These are phyloP conservation scores for Globisporangium takayamanum DNA, from an alignment of 352 stramenopile genomes.

Conservation along the genomic window DNA sequence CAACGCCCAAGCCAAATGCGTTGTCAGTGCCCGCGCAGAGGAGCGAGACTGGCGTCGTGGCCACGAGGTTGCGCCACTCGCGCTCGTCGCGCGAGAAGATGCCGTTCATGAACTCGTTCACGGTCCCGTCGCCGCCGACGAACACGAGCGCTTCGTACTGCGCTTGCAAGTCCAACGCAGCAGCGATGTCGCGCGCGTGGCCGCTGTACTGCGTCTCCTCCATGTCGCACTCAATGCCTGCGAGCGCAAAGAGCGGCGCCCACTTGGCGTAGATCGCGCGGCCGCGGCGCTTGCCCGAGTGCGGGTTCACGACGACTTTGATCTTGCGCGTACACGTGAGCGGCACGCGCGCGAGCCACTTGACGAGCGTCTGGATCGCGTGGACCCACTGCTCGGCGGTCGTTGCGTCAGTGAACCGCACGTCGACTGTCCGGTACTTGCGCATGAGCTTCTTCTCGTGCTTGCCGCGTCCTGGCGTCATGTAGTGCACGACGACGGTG, in stretches of 20 bases:
- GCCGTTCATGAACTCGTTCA: constrained; percentile 86
- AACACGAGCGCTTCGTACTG: constrained; percentile 79
- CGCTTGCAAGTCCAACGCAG: constrained; percentile 36
- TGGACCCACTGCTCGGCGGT: constrained; percentile 25
- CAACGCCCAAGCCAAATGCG: constrained; percentile 68
- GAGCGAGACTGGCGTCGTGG: constrained; percentile 65
- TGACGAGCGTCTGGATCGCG: constrained; percentile 49
- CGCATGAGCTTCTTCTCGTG: constrained; percentile 51
- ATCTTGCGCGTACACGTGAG: constrained; percentile 41
- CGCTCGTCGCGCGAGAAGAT: constrained; percentile 61
- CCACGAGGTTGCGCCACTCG: constrained; percentile 67
- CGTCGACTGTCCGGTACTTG: constrained; percentile 31
- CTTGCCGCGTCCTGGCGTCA: constrained; percentile 47
- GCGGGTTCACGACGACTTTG: constrained; percentile 75
- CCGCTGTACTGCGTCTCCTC: constrained; percentile 69
- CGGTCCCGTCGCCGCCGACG: constrained; percentile 67
- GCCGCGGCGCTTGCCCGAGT: constrained; percentile 54
- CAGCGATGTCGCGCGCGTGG: constrained; percentile 68
- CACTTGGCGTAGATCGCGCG: constrained; percentile 60
- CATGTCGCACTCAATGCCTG: constrained; percentile 67
- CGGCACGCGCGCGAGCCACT: constrained; percentile 68
- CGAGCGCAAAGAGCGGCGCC: constrained; percentile 48
- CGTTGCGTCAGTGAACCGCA: constrained; percentile 26
- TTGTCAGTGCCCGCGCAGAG: constrained; percentile 70
- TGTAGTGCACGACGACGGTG: constrained; percentile 53